Evolutionary conservation across 1,284 basidiomycete genomes (phyloP).

Genomic region (Rhodotorula sp.): DNA sequence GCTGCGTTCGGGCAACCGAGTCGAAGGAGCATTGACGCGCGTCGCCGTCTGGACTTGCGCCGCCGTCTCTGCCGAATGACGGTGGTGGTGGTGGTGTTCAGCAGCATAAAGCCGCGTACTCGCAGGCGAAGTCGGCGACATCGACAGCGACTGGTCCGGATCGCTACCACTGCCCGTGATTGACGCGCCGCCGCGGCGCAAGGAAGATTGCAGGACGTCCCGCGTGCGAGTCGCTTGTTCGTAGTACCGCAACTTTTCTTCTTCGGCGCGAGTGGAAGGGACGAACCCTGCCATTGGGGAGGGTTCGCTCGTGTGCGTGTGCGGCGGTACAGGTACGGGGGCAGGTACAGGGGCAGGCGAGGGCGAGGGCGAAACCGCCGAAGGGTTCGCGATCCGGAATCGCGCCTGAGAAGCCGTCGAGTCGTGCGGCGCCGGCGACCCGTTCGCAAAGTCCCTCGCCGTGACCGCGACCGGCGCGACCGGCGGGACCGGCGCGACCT

Average conservation of each 20-base stretch:
- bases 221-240: constrained; percentile 17
- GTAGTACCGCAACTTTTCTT: constrained; percentile 24
- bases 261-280: constrained; percentile 8
- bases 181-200: background rate
- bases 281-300: background rate
- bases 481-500: background rate
- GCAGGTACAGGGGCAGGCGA: background rate
- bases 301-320: background rate
- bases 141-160: background rate
- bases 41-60: background rate
- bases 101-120: background rate
- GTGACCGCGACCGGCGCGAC: background rate
- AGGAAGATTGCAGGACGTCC: constrained; percentile 15
- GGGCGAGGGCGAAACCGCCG: background rate
- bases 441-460: background rate
- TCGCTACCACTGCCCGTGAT: background rate
- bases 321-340: background rate
- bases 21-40: background rate
- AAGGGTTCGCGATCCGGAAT: background rate
- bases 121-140: background rate
- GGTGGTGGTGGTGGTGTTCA: background rate
- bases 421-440: background rate
- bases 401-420: background rate
- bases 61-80: background rate
- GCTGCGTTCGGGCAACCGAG: constrained; percentile 5